Percentiles rank a stretch among this genome's conserved stretches.
These are phyloP conservation scores for Hypsizygus marmoreus DNA, from an alignment of 768 basidiomycete genomes.

Conservation along the genomic window DNA sequence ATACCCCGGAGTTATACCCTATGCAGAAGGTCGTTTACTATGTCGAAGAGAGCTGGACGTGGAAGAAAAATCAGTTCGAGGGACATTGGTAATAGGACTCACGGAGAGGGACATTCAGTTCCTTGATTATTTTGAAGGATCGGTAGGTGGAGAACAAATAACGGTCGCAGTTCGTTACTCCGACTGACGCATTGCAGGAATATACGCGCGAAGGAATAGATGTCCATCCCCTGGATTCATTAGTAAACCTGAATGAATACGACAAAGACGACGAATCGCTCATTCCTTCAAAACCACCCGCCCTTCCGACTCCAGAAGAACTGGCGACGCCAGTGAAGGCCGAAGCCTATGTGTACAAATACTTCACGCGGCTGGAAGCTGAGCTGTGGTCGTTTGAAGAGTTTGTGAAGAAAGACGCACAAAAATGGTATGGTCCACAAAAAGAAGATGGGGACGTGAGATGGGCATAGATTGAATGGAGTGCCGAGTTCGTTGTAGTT, in stretches of 20 bases:
- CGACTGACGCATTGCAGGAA: constrained; percentile 50
- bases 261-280: constrained; percentile 32
- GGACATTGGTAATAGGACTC: constrained; percentile 77
- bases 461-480: constrained; percentile 50
- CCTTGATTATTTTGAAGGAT: not conserved
- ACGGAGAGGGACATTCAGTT: constrained; percentile 56
- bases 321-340: constrained; percentile 42
- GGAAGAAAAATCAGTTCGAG: constrained; percentile 74
- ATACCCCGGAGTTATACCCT: constrained; percentile 83
- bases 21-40: constrained; percentile 45
- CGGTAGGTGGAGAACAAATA: too few species aligned
- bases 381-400: constrained; percentile 81
- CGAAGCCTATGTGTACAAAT: constrained; percentile 74
- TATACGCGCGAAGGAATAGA: constrained; percentile 59
- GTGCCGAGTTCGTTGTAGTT: too few species aligned
- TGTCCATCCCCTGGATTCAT: constrained; percentile 56
- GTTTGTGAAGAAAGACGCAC: constrained; percentile 74
- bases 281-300: constrained; percentile 43
- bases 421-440: constrained; percentile 71
- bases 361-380: constrained; percentile 47
- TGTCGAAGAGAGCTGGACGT: constrained; percentile 49
- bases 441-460: constrained; percentile 46
- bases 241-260: constrained; percentile 35
- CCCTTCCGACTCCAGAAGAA: constrained; percentile 38
- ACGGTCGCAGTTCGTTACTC: too few species aligned